phyloP scores from a whole-genome alignment of 2,329 filamentous ascomycete species.

The Sordariomycetes sp. region DNA sequence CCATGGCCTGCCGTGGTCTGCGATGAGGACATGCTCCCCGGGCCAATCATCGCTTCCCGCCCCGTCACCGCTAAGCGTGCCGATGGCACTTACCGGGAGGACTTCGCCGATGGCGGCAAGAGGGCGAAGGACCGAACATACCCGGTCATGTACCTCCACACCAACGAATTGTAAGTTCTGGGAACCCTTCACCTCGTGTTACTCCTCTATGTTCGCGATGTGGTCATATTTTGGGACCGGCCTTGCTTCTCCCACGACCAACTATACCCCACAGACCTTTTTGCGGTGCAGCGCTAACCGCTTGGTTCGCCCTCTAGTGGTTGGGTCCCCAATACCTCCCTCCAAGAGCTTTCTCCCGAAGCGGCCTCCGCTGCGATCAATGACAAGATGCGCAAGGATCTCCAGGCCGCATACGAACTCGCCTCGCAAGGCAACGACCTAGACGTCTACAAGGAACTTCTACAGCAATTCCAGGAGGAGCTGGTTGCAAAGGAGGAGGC shows the following conservation, averaged over 20 bases:
- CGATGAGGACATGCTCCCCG: slow-evolving; percentile 87
- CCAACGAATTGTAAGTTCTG: slow-evolving; percentile 87
- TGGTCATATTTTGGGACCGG: neutral
- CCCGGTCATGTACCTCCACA: slow-evolving; percentile 88
- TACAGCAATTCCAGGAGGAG: slow-evolving; percentile 60
- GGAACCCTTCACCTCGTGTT: neutral
- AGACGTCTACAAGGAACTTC: slow-evolving; percentile 71
- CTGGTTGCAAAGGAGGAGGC: slow-evolving; percentile 44
- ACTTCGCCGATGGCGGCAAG: slow-evolving; percentile 81
- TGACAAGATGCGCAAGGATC: slow-evolving; percentile 69
- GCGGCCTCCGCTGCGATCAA: slow-evolving; percentile 58
- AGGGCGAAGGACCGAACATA: slow-evolving; percentile 77
- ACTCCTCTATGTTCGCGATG: neutral
- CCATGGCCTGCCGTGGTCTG: slow-evolving; percentile 92
- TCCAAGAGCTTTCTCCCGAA: slow-evolving; percentile 66
- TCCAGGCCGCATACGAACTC: slow-evolving; percentile 70
- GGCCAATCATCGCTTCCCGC: slow-evolving; percentile 62
- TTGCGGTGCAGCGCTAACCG: neutral
- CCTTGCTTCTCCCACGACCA: neutral
- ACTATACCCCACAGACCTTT: neutral
- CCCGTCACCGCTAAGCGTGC: slow-evolving; percentile 73
- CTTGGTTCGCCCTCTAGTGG: slow-evolving; percentile 45
- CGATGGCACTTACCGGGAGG: slow-evolving; percentile 80
- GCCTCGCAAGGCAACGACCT: slow-evolving; percentile 71
- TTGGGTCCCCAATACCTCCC: slow-evolving; percentile 80